Evolutionary conservation across 176 grass and related monocot genomes (phyloP).

Genomic region (Oryza coarctata): DNA sequence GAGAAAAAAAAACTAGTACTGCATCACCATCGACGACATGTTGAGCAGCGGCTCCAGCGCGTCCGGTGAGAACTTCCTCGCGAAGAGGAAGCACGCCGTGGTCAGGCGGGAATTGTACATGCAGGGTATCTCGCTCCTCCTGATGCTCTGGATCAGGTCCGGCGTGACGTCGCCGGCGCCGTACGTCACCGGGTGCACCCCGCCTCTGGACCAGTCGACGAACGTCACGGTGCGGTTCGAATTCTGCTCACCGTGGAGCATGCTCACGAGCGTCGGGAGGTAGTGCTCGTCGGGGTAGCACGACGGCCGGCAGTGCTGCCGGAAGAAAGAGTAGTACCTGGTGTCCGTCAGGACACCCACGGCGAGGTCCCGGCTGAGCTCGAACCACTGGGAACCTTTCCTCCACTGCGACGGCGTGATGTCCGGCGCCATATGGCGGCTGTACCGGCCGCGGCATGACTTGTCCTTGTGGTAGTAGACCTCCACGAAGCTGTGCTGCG

Average conservation of each 20-base stretch:
- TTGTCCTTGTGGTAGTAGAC: slow-evolving; percentile 46
- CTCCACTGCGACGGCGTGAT: slow-evolving; percentile 68
- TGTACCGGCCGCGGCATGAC: slow-evolving; percentile 68
- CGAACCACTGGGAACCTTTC: slow-evolving; percentile 85
- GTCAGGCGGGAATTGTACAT: slow-evolving; percentile 50
- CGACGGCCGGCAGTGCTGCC: slow-evolving; percentile 55
- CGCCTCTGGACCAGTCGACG: slow-evolving; percentile 66
- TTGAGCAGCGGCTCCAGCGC: slow-evolving; percentile 59
- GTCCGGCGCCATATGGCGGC: slow-evolving; percentile 60
- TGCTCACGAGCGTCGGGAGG: slow-evolving; percentile 57
- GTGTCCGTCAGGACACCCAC: slow-evolving; percentile 44
- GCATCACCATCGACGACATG: slow-evolving; percentile 61
- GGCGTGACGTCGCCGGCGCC: slow-evolving; percentile 39
- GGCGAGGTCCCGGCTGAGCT: slow-evolving; percentile 59
- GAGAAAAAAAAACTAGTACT: slow-evolving; percentile 26
- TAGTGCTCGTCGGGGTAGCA: slow-evolving; percentile 98
- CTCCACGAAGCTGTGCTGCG: slow-evolving; percentile 80
- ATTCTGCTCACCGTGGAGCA: slow-evolving; percentile 56
- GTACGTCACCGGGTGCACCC: slow-evolving; percentile 66
- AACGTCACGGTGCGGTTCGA: slow-evolving; percentile 75
- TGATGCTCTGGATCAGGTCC: slow-evolving; percentile 53
- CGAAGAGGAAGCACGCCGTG: slow-evolving; percentile 68
- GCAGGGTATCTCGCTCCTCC: slow-evolving; percentile 50
- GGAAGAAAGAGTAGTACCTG: slow-evolving; percentile 60
- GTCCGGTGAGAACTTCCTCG: slow-evolving; percentile 75